Evolutionary conservation across 2,329 filamentous ascomycete genomes (phyloP).

Genomic region (Diaporthe citri): DNA sequence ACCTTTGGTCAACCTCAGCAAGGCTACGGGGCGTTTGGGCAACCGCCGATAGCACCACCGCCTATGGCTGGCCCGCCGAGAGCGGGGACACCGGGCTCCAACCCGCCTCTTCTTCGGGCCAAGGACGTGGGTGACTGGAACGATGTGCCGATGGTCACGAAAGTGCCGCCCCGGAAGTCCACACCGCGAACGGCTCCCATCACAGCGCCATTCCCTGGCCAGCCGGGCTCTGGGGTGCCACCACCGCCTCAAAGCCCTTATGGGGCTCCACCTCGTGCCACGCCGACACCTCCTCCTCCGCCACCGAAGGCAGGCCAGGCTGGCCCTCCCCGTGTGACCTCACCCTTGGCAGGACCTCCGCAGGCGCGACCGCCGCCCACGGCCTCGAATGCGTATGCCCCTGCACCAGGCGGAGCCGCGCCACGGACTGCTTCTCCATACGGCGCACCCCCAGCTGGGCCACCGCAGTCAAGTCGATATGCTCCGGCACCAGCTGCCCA

Average conservation of each 20-base stretch:
- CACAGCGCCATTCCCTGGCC: slow-evolving; percentile 80
- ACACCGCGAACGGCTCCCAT: slow-evolving; percentile 80
- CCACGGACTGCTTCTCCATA: slow-evolving; percentile 87
- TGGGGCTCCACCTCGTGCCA: slow-evolving; percentile 65
- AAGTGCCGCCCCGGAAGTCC: slow-evolving; percentile 78
- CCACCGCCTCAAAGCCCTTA: slow-evolving; percentile 72
- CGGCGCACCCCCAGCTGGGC: slow-evolving; percentile 79
- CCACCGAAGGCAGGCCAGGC: slow-evolving; percentile 80
- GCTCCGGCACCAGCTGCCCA: slow-evolving; percentile 75
- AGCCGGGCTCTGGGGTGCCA: slow-evolving; percentile 60
- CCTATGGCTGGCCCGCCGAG: slow-evolving; percentile 45
- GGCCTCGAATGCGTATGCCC: slow-evolving; percentile 74
- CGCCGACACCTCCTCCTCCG: slow-evolving; percentile 80
- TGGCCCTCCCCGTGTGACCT: slow-evolving; percentile 77
- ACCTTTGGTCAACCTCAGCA: slow-evolving; percentile 34
- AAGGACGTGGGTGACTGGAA: slow-evolving; percentile 90
- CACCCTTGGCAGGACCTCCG: slow-evolving; percentile 73
- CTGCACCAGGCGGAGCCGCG: slow-evolving; percentile 65
- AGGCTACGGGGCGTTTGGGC: slow-evolving; percentile 51
- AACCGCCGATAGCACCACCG: slow-evolving; percentile 47
- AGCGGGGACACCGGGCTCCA: slow-evolving; percentile 69
- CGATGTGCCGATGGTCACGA: slow-evolving; percentile 88
- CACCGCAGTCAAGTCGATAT: slow-evolving; percentile 81
- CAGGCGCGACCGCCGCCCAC: slow-evolving; percentile 67
- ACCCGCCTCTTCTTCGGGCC: slow-evolving; percentile 76